phyloP scores from a whole-genome alignment of 2,329 filamentous ascomycete genomes.

The Colletotrichum tropicicola region DNA sequence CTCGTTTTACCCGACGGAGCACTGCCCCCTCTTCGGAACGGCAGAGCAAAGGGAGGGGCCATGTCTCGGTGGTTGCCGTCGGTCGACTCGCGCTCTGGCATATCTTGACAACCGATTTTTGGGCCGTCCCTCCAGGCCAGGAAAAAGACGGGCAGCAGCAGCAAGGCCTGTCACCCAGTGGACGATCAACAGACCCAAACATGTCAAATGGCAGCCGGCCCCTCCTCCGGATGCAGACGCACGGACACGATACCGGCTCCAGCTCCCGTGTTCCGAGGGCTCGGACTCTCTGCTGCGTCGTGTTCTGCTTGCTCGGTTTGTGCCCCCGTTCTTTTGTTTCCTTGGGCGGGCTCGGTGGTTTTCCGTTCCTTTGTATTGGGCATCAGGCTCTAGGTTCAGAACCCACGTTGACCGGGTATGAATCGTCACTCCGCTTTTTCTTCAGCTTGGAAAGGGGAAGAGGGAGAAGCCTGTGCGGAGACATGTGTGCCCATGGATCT shows the following conservation, averaged over 20 bases:
- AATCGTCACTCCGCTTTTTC: background rate
- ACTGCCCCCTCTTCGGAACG: background rate
- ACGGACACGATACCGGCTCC: slow-evolving; percentile 18
- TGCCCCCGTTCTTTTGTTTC: background rate
- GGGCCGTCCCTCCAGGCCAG: background rate
- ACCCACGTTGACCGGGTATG: background rate
- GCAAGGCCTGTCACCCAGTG: too few species aligned
- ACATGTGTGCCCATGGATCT: slow-evolving; percentile 2
- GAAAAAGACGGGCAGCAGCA: too few species aligned
- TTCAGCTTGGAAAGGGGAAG: background rate
- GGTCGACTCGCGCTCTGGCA: too few species aligned
- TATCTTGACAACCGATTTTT: background rate
- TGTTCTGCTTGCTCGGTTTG: background rate
- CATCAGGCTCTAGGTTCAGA: background rate
- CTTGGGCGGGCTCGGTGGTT: background rate
- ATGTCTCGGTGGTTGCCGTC: too few species aligned
- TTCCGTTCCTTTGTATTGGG: background rate
- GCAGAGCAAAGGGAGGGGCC: background rate
- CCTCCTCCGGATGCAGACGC: slow-evolving; percentile 25
- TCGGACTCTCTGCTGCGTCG: slow-evolving; percentile 15
- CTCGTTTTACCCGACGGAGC: background rate
- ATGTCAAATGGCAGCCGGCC: slow-evolving; percentile 15
- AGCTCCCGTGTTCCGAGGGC: slow-evolving; percentile 24
- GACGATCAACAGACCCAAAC: slow-evolving; percentile 4
- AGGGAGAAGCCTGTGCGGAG: background rate